A percentile compares a stretch with the other conserved stretches of the same genome.
phyloP scores from a whole-genome alignment of 345 rosid genomes.

The Eucalyptus albens region DNA sequence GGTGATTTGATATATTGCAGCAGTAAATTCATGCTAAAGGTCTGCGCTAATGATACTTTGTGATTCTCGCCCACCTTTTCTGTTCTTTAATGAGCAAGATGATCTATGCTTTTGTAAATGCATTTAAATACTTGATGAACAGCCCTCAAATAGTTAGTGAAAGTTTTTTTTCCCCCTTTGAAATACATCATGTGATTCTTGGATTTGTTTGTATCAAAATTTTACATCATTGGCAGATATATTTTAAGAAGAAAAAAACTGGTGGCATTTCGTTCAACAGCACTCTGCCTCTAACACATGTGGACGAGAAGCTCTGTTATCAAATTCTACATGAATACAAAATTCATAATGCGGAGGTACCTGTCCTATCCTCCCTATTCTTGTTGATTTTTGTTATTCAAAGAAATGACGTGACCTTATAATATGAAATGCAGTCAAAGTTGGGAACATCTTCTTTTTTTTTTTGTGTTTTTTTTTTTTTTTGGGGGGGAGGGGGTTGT shows the following conservation, averaged over 20 bases:
- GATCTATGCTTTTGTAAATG: background rate
- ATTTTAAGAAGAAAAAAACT: conserved; percentile 91
- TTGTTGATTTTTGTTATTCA: background rate
- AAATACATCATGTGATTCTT: background rate
- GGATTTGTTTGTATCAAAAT: background rate
- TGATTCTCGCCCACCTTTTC: background rate
- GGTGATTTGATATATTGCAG: background rate
- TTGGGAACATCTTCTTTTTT: background rate
- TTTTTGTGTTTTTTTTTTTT: fast-evolving
- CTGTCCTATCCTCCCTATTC: background rate
- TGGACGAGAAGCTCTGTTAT: conserved; percentile 97
- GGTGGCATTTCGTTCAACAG: conserved; percentile 99
- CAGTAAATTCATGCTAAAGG: background rate
- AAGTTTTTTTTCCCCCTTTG: background rate
- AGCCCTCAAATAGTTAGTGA: background rate
- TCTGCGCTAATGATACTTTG: background rate
- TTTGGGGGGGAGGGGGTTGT: fast-evolving
- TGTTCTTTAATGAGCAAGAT: background rate
- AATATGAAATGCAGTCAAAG: background rate
- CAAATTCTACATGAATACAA: conserved; percentile 98
- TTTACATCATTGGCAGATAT: conserved; percentile 45
- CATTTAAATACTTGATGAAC: background rate
- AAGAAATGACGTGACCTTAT: background rate
- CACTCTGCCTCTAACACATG: conserved; percentile 73
- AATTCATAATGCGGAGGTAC: conserved; percentile 99